Conservation (phyloP, 225 moss, liverwort and hornwort species). For the Polytrichum commune region DNA sequence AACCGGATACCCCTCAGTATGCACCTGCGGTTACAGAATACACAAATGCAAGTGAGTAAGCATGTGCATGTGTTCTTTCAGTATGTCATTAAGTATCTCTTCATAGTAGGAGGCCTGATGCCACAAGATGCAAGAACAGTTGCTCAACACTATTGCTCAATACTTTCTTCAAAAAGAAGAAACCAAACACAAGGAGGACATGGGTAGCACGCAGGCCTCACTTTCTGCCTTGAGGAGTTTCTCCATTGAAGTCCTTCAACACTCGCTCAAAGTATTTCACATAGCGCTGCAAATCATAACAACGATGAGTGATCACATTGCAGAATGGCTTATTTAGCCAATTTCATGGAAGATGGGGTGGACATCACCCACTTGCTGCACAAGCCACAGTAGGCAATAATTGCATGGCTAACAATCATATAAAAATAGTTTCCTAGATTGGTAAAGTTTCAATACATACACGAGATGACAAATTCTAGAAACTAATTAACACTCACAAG, state of each 20-base stretch:
- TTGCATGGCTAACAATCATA: no score
- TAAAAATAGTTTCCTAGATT: no score
- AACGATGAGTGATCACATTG: not conserved
- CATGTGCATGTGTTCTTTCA: no score
- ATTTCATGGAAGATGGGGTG: no score
- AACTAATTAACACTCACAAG: constrained; percentile 49
- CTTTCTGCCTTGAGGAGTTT: constrained; percentile 95
- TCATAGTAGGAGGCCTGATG: no score
- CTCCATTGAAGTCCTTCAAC: constrained; percentile 81
- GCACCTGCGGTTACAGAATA: constrained; percentile 55
- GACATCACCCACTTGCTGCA: no score
- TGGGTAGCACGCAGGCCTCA: constrained; percentile 29
- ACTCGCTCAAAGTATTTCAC: constrained; percentile 99
- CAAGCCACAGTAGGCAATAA: no score
- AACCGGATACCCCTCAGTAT: constrained; percentile 96
- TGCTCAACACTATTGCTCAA: no score
- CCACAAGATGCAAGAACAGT: no score
- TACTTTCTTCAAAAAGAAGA: not conserved
- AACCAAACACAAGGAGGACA: not conserved
- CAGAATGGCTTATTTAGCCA: no score
- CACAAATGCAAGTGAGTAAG: not conserved
- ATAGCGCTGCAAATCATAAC: constrained; percentile 66
- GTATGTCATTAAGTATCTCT: no score
- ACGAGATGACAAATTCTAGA: not conserved
- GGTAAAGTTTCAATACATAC: no score